Evolutionary conservation across 192 early-diverging fungal genomes (phyloP), one percentile per base, ranked within the genome.

Genomic region (Backusella morwellensis): DNA sequence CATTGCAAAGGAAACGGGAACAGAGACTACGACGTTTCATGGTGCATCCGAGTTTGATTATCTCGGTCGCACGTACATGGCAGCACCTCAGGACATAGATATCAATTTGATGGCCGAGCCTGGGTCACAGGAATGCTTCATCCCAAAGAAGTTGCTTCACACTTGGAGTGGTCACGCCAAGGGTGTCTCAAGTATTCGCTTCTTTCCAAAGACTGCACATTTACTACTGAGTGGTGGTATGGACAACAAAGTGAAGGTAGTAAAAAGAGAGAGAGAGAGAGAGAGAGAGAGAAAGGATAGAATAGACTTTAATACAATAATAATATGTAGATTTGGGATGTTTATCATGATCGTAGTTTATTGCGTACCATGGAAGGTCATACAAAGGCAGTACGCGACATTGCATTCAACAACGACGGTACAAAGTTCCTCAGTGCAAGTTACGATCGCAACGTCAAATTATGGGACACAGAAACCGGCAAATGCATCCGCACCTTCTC

Each of bases 381-480:
- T 81, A 90, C 88, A 71, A 97, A 98, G 82, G 97, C 88, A 1
- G 96, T 99, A 17, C 90, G 95, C 14, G 98, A 97, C 79, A 92
- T 98, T 35, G 89, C 87, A 19, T 99, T 99, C 86, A 91, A 88
- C 29, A 96, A 95, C 76, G 92, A 94, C 76, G 98, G 98, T 21
- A 81, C 79, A 2, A 75, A 85, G 52, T 99, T 99, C 75, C 80
- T 99, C 59, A 94, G 91, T 77, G 92, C 93, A 21, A 92, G 93
- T 44, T 98, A 96, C 76, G 98, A 99, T 82, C 92, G 91, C 75
- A 92, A 88, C 74, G 91, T 97, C 29, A 99, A 99, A 81, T 82
- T 97, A 35, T 99, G 98, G 98, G 98, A 99, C 78, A 98, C 97
- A 0, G 98, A 99, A 76, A 99, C 98, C 5, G 97, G 97, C 19